Evolutionary conservation across 352 stramenopile species (phyloP).

Genomic region (Aphanomyces cochlioides): DNA sequence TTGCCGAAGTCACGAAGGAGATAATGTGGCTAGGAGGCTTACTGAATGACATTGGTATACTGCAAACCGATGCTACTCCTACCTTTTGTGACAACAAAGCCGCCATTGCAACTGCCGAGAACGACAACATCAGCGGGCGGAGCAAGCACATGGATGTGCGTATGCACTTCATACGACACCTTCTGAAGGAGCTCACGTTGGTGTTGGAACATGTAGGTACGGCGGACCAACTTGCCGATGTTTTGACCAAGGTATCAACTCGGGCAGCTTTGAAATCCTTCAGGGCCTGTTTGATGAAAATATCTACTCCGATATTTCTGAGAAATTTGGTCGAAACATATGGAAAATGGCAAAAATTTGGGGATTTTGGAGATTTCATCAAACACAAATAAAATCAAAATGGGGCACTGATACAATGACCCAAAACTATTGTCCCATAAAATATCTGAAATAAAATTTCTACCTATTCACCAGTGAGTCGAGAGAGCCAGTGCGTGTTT

Average conservation of each 20-base stretch:
- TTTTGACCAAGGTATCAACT: conserved; percentile 11
- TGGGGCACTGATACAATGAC: no score
- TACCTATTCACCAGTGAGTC: no score
- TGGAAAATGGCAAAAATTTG: no score
- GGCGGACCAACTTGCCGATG: conserved; percentile 1
- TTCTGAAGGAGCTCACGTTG: neutral
- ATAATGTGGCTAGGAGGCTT: conserved; percentile 3
- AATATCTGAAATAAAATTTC: no score
- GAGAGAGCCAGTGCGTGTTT: no score
- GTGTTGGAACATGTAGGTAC: neutral
- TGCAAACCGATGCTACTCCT: neutral
- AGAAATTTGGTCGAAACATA: no score
- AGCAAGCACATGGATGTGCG: conserved; percentile 8
- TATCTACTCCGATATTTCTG: no score
- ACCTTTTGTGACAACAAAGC: conserved; percentile 10
- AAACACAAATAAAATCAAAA: no score
- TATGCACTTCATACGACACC: neutral
- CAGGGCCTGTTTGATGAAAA: no score
- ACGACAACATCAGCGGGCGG: conserved; percentile 1
- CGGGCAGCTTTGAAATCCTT: no score
- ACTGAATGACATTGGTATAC: neutral
- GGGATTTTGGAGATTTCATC: no score
- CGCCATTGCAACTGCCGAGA: conserved; percentile 2
- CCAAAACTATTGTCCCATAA: no score
- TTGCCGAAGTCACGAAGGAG: neutral